Base-by-base conservation (phyloP, 495 filamentous ascomycete species). In the Umbilicaria muhlenbergii region DNA sequence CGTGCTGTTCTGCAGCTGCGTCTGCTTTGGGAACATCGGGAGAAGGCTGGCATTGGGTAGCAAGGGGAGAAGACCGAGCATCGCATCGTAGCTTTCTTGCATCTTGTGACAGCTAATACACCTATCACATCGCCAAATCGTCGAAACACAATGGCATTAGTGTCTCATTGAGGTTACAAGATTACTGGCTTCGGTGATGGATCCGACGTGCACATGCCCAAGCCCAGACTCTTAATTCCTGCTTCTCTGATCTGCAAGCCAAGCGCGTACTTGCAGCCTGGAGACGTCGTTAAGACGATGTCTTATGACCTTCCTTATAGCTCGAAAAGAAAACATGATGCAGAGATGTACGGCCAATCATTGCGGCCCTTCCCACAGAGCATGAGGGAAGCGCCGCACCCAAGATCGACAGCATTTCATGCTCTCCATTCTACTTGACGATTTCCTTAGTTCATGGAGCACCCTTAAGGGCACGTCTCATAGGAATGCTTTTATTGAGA, bases 11-110 rank as follows among this genome's bases (percentile, higher is more conserved):
- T 94, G 91, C 58, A 84, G 79, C 41, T 85, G 83, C 49, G 79
- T 96, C 21, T 95, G 87, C 61, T 95, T 98, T 71, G 91, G 91
- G 18, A 95, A 94, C 59, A 82, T 96, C 53, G 91, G 91, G 8
- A 67, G 91, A 48, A 69, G 86, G 58, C 64, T 95, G 44, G 80
- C 82, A 31, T 60, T 70, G 43, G 66, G 59, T 39, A 52, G 55
- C 7, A 16, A 36, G 14, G 39, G 44, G 28, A 46, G 42, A 40
- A 47, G 46, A 37, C 21, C 38, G 28, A 43, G 41, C 15, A 34
- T 44, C 32, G 3, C 13, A 13, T 8, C 14, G 21, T 41, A 18
- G 21, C 15, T 18, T 18, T 19, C 10, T 17, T 49, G 21, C 42
- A 24, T 39, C 33, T 34, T 52, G 40, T 47, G 11, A 14, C 39